phyloP scores from a whole-genome alignment of 441 rosid genomes.

The Populus hybrid region DNA sequence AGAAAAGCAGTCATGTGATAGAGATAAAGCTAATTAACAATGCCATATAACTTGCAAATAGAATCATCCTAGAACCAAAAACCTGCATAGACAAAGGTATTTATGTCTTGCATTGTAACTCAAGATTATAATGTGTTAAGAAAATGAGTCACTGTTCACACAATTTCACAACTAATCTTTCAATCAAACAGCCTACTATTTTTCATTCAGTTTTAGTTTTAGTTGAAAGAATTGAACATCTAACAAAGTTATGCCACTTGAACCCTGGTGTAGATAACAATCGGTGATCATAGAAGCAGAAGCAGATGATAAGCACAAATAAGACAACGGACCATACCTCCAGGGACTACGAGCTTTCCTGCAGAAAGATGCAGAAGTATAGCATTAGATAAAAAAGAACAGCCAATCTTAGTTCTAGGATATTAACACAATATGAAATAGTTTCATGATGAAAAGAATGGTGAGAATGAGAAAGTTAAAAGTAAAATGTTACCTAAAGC shows the following conservation, averaged over 20 bases:
- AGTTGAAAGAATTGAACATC: background rate
- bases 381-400: constrained; percentile 5
- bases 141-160: background rate
- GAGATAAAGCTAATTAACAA: constrained; percentile 16
- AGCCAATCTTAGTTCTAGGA: constrained; percentile 18
- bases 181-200: background rate
- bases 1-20: constrained; percentile 3
- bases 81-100: background rate
- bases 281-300: background rate
- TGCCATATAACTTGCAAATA: constrained; percentile 5
- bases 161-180: background rate
- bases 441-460: constrained; percentile 10
- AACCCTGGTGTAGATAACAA: background rate
- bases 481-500: constrained; percentile 62
- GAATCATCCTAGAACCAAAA: background rate
- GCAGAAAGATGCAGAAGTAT: constrained; percentile 36
- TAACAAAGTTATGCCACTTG: background rate
- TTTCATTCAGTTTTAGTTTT: background rate
- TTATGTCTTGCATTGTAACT: background rate
- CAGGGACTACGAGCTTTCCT: constrained; percentile 88
- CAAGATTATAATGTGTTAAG: background rate
- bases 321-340: constrained; percentile 51
- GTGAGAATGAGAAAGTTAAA: constrained; percentile 5
- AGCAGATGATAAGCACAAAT: background rate
- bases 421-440: constrained; percentile 13